Conservation (phyloP, 306 rosid genomes). For the Betula pendula region DNA sequence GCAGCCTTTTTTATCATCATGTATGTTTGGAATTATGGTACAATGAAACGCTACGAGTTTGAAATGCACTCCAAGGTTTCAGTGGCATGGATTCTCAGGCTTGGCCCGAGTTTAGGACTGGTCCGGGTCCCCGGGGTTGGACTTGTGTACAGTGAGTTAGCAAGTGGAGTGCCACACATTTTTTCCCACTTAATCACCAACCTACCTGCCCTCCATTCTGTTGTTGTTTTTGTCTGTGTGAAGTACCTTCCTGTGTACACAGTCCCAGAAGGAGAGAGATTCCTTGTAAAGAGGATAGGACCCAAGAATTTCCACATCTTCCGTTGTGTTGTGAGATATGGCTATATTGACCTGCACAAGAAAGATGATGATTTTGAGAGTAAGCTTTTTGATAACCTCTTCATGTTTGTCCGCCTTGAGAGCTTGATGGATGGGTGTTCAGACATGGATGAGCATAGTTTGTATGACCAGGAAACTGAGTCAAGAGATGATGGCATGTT, state of each 20-base stretch:
- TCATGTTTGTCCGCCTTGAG: constrained; percentile 68
- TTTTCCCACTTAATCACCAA: constrained; percentile 98
- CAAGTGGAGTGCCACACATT: constrained; percentile 92
- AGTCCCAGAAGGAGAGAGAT: constrained; percentile 89
- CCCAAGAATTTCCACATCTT: constrained; percentile 83
- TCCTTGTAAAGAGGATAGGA: constrained; percentile 86
- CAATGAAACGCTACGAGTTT: constrained; percentile 73
- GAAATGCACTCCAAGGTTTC: constrained; percentile 94
- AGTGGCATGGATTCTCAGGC: constrained; percentile 97
- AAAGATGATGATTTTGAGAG: constrained; percentile 87
- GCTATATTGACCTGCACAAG: constrained; percentile 80
- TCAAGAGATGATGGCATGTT: constrained; percentile 32
- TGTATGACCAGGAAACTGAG: constrained; percentile 49
- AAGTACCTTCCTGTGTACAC: constrained; percentile 95
- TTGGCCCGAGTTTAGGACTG: constrained; percentile 93
- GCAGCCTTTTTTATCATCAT: constrained; percentile 71
- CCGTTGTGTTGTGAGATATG: constrained; percentile 90
- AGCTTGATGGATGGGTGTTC: constrained; percentile 93
- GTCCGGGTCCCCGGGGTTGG: constrained; percentile 98
- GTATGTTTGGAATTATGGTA: constrained; percentile 94
- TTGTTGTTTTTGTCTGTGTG: constrained; percentile 86
- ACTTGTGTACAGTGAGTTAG: constrained; percentile 91
- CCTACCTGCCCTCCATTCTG: constrained; percentile 92
- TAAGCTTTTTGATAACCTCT: constrained; percentile 75
- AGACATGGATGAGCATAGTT: constrained; percentile 78